Conservation (phyloP, 179 eudicot species). For the Carnegiea gigantea region DNA sequence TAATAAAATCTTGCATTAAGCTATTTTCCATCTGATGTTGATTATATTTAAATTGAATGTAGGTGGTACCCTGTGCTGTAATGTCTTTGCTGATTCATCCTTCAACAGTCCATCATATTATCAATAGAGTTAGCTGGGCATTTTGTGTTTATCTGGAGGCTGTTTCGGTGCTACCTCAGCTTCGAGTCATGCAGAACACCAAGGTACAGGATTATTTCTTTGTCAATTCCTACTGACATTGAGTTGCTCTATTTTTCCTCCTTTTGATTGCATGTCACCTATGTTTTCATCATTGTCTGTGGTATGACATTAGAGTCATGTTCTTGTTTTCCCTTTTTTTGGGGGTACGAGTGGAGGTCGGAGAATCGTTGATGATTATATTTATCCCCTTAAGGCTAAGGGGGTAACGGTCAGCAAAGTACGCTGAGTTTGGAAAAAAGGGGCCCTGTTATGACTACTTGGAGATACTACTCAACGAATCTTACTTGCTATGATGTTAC, state of each 20-base stretch:
- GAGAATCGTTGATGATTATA: too few species aligned
- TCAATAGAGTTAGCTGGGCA: slow-evolving; percentile 41
- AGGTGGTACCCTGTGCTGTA: slow-evolving; percentile 40
- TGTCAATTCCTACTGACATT: neutral
- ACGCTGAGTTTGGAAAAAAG: neutral
- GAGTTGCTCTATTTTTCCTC: neutral
- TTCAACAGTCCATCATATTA: slow-evolving; percentile 35
- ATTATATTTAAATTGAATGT: neutral
- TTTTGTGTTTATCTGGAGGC: slow-evolving; percentile 46
- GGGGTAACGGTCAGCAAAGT: neutral
- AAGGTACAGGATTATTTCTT: slow-evolving; percentile 23
- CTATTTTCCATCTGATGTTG: neutral
- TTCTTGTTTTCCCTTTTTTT: too few species aligned
- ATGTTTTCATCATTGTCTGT: neutral
- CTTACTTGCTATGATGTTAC: too few species aligned
- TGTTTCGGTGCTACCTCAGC: slow-evolving; percentile 42
- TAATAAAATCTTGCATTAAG: too few species aligned
- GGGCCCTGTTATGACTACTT: too few species aligned
- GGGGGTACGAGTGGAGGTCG: too few species aligned
- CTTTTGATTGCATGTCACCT: neutral
- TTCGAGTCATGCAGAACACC: slow-evolving; percentile 45
- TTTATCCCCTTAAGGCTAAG: neutral
- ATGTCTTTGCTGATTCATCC: slow-evolving; percentile 41
- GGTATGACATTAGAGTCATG: neutral
- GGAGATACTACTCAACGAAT: too few species aligned